Evolutionary conservation across 2,329 filamentous ascomycete species (phyloP).

Genomic region (Blumeriella jaapii): DNA sequence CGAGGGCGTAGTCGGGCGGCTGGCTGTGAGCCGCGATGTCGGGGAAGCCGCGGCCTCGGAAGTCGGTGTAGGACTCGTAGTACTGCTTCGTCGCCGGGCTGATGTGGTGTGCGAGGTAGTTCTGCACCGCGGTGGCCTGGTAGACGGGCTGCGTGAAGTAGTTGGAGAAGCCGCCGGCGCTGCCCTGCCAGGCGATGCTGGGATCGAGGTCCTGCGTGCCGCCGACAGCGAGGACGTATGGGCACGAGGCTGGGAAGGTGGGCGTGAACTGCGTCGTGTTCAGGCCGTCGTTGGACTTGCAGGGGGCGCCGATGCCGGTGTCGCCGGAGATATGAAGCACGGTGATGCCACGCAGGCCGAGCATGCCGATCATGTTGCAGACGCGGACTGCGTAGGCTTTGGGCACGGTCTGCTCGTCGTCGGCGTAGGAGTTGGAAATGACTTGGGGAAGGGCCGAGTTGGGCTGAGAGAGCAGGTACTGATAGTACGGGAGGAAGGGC

Average conservation of each 20-base stretch:
- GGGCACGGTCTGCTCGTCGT: conserved; percentile 55
- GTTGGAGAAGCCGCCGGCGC: conserved; percentile 39
- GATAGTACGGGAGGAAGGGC: conserved; percentile 51
- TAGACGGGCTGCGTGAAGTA: conserved; percentile 37
- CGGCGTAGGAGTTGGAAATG: conserved; percentile 55
- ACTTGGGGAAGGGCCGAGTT: conserved; percentile 43
- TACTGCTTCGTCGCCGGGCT: neutral
- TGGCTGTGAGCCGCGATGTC: conserved; percentile 46
- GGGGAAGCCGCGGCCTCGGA: conserved; percentile 40
- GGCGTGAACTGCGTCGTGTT: conserved; percentile 42
- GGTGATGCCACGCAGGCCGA: conserved; percentile 52
- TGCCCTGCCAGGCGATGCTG: conserved; percentile 35
- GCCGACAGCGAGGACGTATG: conserved; percentile 54
- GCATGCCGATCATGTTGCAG: conserved; percentile 50
- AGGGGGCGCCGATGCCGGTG: conserved; percentile 39
- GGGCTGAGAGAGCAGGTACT: conserved; percentile 40
- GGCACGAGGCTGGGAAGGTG: conserved; percentile 53
- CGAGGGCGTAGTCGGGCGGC: conserved; percentile 31
- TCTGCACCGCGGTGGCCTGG: conserved; percentile 34
- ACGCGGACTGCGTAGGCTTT: conserved; percentile 46
- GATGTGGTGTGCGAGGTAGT: conserved; percentile 33
- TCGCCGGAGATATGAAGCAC: conserved; percentile 52
- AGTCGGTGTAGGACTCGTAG: conserved; percentile 25
- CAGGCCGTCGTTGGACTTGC: conserved; percentile 47
- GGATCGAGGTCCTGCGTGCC: conserved; percentile 34